These are phyloP conservation scores for Suillus cothurnatus DNA, from an alignment of 768 basidiomycete genomes.

Conservation along the genomic window DNA sequence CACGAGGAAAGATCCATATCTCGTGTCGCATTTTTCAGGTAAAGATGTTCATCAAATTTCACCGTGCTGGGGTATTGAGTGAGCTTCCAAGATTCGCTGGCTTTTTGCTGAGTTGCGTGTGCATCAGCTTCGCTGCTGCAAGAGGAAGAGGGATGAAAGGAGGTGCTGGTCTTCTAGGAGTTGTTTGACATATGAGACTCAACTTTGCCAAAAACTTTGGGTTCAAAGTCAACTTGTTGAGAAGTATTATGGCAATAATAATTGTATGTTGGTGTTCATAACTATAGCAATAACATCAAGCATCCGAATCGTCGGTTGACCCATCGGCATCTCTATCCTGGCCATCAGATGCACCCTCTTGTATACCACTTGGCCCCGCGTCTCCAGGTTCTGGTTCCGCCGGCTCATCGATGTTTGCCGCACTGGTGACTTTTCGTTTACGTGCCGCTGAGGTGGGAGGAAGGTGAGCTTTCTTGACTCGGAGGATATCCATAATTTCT, in stretches of 20 bases:
- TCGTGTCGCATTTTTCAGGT: constrained; percentile 87
- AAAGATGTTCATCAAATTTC: constrained; percentile 14
- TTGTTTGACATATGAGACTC: constrained; percentile 38
- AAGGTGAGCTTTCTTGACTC: constrained; percentile 69
- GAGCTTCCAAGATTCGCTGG: constrained; percentile 65
- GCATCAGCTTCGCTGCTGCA: constrained; percentile 75
- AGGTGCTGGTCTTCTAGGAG: constrained; percentile 68
- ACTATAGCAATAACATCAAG: constrained; percentile 6
- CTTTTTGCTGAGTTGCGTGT: constrained; percentile 80
- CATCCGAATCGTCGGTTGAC: constrained; percentile 23
- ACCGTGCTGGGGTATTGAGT: constrained; percentile 2
- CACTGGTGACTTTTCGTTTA: constrained; percentile 56
- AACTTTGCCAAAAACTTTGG: background rate
- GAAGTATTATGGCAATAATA: constrained; percentile 6
- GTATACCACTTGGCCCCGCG: constrained; percentile 38
- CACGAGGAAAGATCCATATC: constrained; percentile 85
- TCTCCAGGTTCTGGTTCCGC: constrained; percentile 16
- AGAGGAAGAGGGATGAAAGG: constrained; percentile 68
- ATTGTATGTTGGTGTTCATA: background rate
- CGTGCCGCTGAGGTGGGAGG: constrained; percentile 41
- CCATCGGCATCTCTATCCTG: constrained; percentile 20
- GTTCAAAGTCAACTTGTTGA: background rate
- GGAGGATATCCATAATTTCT: constrained; percentile 85
- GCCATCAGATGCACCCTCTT: constrained; percentile 13
- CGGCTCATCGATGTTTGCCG: constrained; percentile 47